These are phyloP conservation scores for Phytopythium litorale DNA, from an alignment of 352 stramenopile species.

Conservation along the genomic window DNA sequence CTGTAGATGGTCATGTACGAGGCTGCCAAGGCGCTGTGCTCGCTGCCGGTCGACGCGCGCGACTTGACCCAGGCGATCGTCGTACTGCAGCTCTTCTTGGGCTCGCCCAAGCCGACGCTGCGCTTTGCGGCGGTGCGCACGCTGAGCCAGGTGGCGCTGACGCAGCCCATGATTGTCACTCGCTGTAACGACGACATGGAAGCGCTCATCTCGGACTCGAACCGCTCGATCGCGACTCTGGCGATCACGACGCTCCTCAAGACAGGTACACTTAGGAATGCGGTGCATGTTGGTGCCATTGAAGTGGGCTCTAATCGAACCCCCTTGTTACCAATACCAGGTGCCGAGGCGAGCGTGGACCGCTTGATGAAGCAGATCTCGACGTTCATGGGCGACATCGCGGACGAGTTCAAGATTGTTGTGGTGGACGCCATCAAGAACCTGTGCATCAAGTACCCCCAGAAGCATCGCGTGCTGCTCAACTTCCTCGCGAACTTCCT, in stretches of 20 bases:
- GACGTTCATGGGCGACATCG: conserved; percentile 98
- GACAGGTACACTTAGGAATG: conserved; percentile 67
- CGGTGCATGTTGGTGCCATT: background rate
- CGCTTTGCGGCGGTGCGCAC: conserved; percentile 97
- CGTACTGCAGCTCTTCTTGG: conserved; percentile 95
- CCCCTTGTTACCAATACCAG: conserved; percentile 10
- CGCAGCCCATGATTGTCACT: conserved; percentile 93
- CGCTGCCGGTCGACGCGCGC: conserved; percentile 93
- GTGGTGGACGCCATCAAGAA: conserved; percentile 97
- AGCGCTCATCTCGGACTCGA: conserved; percentile 94
- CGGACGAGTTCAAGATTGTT: conserved; percentile 99
- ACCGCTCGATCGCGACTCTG: conserved; percentile 97
- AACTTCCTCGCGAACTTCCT: conserved; percentile 98
- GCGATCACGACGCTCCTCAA: conserved; percentile 99
- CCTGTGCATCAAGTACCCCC: conserved; percentile 97
- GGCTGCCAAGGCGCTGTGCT: conserved; percentile 95
- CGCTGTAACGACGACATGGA: conserved; percentile 99
- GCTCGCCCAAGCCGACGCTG: conserved; percentile 93
- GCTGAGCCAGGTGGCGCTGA: conserved; percentile 90
- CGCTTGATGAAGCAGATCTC: conserved; percentile 97
- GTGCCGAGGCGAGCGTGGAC: conserved; percentile 95
- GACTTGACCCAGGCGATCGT: conserved; percentile 97
- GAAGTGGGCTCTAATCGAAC: background rate
- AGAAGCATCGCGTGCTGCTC: conserved; percentile 97
- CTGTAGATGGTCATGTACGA: conserved; percentile 99